Evolutionary conservation across 2,329 filamentous ascomycete genomes (phyloP).

Genomic region (Botrytis galanthina): DNA sequence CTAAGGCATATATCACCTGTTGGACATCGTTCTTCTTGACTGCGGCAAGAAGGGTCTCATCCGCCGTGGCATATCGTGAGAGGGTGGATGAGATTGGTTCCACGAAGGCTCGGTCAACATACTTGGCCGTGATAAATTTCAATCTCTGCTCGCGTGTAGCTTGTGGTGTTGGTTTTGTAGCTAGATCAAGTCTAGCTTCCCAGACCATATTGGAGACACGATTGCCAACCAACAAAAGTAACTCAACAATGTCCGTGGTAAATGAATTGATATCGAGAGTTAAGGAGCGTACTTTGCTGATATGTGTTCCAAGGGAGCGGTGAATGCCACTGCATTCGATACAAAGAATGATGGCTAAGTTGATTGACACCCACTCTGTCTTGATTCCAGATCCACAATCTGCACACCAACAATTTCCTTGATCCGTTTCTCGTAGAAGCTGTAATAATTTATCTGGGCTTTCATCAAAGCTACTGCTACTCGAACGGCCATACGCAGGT

Average conservation of each 20-base stretch:
- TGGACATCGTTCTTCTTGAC: constrained; percentile 97
- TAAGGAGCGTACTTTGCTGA: constrained; percentile 93
- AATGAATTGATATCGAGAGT: constrained; percentile 96
- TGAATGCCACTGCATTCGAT: constrained; percentile 99
- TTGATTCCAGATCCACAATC: constrained; percentile 90
- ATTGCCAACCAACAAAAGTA: constrained; percentile 88
- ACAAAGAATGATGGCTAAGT: constrained; percentile 91
- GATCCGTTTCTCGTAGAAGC: constrained; percentile 82
- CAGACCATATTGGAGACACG: constrained; percentile 94
- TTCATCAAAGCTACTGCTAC: constrained; percentile 73
- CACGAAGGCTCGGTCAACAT: constrained; percentile 79
- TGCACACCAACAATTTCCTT: constrained; percentile 90
- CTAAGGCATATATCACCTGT: constrained; percentile 85
- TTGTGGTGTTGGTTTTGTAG: constrained; percentile 67
- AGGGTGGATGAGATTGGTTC: constrained; percentile 72
- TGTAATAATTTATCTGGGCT: constrained; percentile 83
- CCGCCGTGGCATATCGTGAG: constrained; percentile 73
- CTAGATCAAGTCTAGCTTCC: constrained; percentile 79
- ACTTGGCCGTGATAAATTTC: constrained; percentile 94
- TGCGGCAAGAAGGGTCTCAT: constrained; percentile 85
- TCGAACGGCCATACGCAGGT: constrained; percentile 66
- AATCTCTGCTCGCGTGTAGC: constrained; percentile 86
- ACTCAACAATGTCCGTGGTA: constrained; percentile 93
- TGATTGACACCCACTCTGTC: constrained; percentile 99
- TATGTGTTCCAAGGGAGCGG: constrained; percentile 91